Percentiles rank a stretch among this genome's conserved stretches.
phyloP scores from a whole-genome alignment of 1,139 yeast genomes.

The Pichia sp. region DNA sequence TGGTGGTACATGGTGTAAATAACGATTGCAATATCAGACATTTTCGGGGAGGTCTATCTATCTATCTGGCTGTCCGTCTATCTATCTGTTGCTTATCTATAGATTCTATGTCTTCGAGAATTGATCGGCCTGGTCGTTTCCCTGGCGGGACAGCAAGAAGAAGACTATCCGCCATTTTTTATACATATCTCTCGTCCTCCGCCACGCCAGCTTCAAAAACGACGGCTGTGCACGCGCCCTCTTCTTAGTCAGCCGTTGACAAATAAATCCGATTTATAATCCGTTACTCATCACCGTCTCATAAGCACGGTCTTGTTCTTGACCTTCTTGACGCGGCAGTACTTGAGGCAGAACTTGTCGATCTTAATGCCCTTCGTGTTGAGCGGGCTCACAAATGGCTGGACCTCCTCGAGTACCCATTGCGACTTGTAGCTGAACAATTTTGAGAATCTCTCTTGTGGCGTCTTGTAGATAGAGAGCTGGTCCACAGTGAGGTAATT shows the following conservation, averaged over 20 bases:
- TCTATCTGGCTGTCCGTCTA: neutral
- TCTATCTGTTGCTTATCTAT: neutral
- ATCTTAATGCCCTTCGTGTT: conserved; percentile 55
- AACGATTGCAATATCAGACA: conserved; percentile 37
- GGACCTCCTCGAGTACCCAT: conserved; percentile 73
- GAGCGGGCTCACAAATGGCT: conserved; percentile 61
- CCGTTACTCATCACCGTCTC: conserved; percentile 1
- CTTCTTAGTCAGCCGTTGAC: neutral
- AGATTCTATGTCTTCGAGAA: too few relatives aligned
- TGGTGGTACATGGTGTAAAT: conserved; percentile 52
- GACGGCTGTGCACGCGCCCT: neutral
- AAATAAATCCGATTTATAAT: neutral
- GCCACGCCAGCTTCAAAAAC: neutral
- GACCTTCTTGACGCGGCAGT: conserved; percentile 40
- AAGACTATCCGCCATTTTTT: neutral
- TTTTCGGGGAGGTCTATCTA: too few relatives aligned
- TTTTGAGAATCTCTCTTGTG: conserved; percentile 53
- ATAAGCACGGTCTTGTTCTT: conserved; percentile 1
- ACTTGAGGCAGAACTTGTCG: conserved; percentile 72
- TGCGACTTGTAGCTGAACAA: conserved; percentile 55
- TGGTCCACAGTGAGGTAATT: conserved; percentile 5
- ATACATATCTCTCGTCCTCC: neutral
- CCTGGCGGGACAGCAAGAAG: neutral
- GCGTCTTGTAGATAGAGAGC: conserved; percentile 37
- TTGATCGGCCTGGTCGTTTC: too few relatives aligned